Evolutionary conservation across 768 basidiomycete genomes (phyloP).

Genomic region (Collybia sp.): DNA sequence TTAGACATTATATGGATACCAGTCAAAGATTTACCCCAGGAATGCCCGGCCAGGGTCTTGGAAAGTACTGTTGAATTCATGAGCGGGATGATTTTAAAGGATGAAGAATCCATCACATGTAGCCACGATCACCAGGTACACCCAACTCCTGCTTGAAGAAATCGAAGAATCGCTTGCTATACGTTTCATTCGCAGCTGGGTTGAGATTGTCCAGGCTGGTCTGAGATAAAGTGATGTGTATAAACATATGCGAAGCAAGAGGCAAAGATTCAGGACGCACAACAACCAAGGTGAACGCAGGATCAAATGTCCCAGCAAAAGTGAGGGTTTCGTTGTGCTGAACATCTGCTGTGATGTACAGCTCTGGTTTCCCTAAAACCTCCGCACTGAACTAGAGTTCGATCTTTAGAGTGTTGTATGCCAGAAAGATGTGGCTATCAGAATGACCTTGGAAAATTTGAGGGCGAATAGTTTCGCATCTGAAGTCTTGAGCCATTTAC

Average conservation of each 20-base stretch:
- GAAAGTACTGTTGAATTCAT: slow-evolving; percentile 29
- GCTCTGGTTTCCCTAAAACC: slow-evolving; percentile 29
- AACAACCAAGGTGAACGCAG: slow-evolving; percentile 53
- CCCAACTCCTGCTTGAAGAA: slow-evolving; percentile 54
- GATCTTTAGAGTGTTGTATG: neutral
- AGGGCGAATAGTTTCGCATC: neutral
- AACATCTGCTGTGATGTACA: slow-evolving; percentile 47
- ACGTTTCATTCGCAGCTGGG: slow-evolving; percentile 40
- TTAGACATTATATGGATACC: neutral
- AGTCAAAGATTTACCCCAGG: slow-evolving; percentile 35
- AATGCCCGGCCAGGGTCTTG: slow-evolving; percentile 47
- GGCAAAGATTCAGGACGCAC: slow-evolving; percentile 31
- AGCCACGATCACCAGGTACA: slow-evolving; percentile 47
- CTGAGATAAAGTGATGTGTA: slow-evolving; percentile 32
- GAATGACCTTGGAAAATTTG: neutral
- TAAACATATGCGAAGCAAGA: too few species aligned
- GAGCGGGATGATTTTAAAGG: neutral
- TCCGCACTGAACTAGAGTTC: neutral
- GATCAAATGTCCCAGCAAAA: slow-evolving; percentile 60
- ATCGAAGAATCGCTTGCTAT: slow-evolving; percentile 49
- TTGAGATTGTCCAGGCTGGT: slow-evolving; percentile 53
- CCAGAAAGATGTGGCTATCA: too few species aligned
- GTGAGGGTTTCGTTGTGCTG: slow-evolving; percentile 56
- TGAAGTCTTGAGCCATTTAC: neutral
- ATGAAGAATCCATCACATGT: slow-evolving; percentile 36